phyloP scores from a whole-genome alignment of 2,329 filamentous ascomycete species.

The Hymenoscyphus salicellus region DNA sequence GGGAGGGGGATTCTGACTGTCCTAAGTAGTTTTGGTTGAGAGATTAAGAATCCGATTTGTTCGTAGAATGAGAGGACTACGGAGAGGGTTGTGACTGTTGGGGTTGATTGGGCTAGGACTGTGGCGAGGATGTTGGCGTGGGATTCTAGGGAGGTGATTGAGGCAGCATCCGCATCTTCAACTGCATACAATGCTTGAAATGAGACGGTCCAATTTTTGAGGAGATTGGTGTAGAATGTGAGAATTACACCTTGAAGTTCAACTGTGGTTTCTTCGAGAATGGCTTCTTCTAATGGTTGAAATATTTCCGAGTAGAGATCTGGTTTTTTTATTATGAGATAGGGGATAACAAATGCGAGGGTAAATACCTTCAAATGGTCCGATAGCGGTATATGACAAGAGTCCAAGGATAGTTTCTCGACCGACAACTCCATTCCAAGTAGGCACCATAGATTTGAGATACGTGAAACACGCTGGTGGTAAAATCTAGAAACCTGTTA shows the following conservation, averaged over 20 bases:
- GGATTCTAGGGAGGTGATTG: slow-evolving; percentile 44
- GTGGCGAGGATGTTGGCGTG: slow-evolving; percentile 57
- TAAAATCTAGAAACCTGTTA: slow-evolving; percentile 27
- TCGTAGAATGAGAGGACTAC: slow-evolving; percentile 70
- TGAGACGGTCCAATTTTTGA: slow-evolving; percentile 56
- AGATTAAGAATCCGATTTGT: slow-evolving; percentile 54
- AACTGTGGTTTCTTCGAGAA: slow-evolving; percentile 47
- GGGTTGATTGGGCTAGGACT: slow-evolving; percentile 55
- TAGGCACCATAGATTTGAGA: slow-evolving; percentile 51
- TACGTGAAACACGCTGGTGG: slow-evolving; percentile 44
- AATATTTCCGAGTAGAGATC: slow-evolving; percentile 52
- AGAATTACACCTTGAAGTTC: slow-evolving; percentile 60
- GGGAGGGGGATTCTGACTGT: slow-evolving; percentile 67
- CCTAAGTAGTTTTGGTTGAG: slow-evolving; percentile 48
- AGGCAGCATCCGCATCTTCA: slow-evolving; percentile 7
- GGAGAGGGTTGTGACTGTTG: slow-evolving; percentile 46
- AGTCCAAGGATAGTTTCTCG: slow-evolving; percentile 55
- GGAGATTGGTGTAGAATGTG: slow-evolving; percentile 63
- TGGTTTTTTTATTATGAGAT: slow-evolving; percentile 33
- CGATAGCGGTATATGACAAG: slow-evolving; percentile 53
- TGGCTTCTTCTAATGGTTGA: slow-evolving; percentile 48
- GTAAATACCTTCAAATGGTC: slow-evolving; percentile 53
- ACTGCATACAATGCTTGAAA: slow-evolving; percentile 42
- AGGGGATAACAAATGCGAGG: slow-evolving; percentile 5
- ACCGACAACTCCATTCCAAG: slow-evolving; percentile 61